phyloP scores from a whole-genome alignment of 192 early-diverging fungal genomes.

The Anaeromyces robustus region DNA sequence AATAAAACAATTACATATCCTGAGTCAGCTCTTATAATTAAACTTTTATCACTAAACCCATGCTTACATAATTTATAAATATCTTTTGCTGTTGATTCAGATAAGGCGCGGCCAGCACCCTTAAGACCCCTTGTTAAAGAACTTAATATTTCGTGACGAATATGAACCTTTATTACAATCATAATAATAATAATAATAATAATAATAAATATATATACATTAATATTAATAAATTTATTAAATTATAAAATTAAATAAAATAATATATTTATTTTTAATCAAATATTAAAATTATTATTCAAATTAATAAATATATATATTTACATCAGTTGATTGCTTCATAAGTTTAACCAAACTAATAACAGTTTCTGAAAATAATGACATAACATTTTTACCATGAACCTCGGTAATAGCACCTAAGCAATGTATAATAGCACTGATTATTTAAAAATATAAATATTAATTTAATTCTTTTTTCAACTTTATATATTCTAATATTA shows the following conservation, averaged over 20 bases:
- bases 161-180: conserved; percentile 7
- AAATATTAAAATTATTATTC: too few species aligned
- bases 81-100: conserved; percentile 56
- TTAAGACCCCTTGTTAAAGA: conserved; percentile 45
- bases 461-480: too few species aligned
- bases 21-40: conserved; percentile 42
- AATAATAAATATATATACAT: neutral
- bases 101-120: conserved; percentile 56
- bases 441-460: too few species aligned
- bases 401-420: conserved; percentile 65
- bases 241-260: too few species aligned
- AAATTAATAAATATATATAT: too few species aligned
- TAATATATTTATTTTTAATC: too few species aligned
- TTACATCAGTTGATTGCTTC: conserved; percentile 30
- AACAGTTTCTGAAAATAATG: conserved; percentile 48
- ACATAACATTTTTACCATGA: conserved; percentile 56
- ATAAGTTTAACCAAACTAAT: conserved; percentile 44
- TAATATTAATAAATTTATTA: too few species aligned
- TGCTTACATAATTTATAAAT: conserved; percentile 42
- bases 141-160: conserved; percentile 54
- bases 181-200: conserved; percentile 3
- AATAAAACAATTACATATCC: conserved; percentile 31
- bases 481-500: too few species aligned
- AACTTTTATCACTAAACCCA: conserved; percentile 54
- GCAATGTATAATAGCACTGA: conserved; percentile 61